Evolutionary conservation across 2,329 filamentous ascomycete species (phyloP), one percentile per base, ranked within the genome.

Genomic region (Verticillium nubilum): DNA sequence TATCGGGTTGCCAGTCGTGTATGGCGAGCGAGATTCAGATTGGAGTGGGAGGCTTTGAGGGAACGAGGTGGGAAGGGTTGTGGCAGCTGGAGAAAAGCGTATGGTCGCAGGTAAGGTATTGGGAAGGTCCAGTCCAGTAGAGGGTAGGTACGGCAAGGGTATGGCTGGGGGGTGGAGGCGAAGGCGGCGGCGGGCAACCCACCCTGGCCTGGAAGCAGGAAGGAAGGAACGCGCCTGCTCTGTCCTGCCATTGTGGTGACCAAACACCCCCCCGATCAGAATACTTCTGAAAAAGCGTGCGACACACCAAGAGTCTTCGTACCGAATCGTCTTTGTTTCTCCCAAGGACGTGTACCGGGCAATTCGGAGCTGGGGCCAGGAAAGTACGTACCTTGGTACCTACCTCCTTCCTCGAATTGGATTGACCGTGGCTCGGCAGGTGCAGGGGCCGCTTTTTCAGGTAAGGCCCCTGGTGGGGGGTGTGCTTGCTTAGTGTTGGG

Each of bases 21-120:
- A 47, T 47, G 42, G 42, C 42, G 42, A 19, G 42, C 42, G 42
- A n/a, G n/a, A 23, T 23, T 25, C 42, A 47, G 19, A 19, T 47
- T 47, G 42, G n/a, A 47, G 42, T 19, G 42, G 42, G 42, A 47
- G 42, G 42, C 52, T 53, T 28, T 53, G 52, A 31, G 10, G 52
- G 52, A 54, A 19, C 28, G 29, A 35, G 54, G n/a, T 25, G 33
- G 54, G 19, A 37, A 35, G 23, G 54, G 53, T 37, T 47, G 54
- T 56, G 54, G 54, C 54, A 56, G 54, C 54, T 56, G 54, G 54
- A 56, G 33, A 42, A 56, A 47, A 56, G 54, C 47, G 54, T 35
- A 27, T 19, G 54, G 54, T 28, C 33, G 33, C 9, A 47, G 42
- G 42, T 47, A 47, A 47, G 42, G 42, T 47, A 47, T 23, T 23